Base-by-base conservation (phyloP, 1,284 basidiomycete species). In the Tausonia pullulans region DNA sequence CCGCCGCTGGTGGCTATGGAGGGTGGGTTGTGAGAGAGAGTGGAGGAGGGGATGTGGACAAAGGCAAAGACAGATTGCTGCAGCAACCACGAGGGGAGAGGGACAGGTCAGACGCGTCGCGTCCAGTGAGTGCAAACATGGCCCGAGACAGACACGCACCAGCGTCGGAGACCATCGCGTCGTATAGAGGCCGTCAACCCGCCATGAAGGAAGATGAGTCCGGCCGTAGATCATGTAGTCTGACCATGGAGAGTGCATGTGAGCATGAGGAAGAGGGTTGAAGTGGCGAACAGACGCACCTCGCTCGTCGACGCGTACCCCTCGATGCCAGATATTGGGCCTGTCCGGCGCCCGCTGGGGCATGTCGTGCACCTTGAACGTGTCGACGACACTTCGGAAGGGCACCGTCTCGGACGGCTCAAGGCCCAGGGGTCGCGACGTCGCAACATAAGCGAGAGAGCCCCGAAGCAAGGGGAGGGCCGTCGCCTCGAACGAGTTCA, bases 381-480 rank as follows among this genome's bases (percentile, higher is more conserved):
- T 82, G 72, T 93, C 89, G 65, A 94, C 79, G 77, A 95, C 86
- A 71, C 92, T 84, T 73, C 91, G 90, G 78, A 97, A 87, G n/a
- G 82, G 81, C 60, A 91, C 87, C 67, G 83, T 82, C 1, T 83
- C 81, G 5, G 87, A 87, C 50, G 81, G 81, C 68, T 84, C 70
- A 6, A 76, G 81, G 69, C 87, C 79, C 50, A 94, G 77, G 66
- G 87, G 82, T 73, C 87, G 88, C 7, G 90, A 90, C 0, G 89
- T 88, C 71, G 94, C 93, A 68, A 96, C 89, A 74, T 97, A 97
- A 50, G 90, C 91, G 53, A 97, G 80, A 0, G 89, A 90, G n/a
- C 93, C 94, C 70, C 88, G 88, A 62, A 97, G 81, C 8, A 88
- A 88, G 0, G 93, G 93, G 74, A 96, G 82, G 7, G 90, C 90